A percentile compares a stretch with the other conserved stretches of the same genome.
Evolutionary conservation across 768 basidiomycete species (phyloP).

Genomic region (Cyclocybe cylindracea): DNA sequence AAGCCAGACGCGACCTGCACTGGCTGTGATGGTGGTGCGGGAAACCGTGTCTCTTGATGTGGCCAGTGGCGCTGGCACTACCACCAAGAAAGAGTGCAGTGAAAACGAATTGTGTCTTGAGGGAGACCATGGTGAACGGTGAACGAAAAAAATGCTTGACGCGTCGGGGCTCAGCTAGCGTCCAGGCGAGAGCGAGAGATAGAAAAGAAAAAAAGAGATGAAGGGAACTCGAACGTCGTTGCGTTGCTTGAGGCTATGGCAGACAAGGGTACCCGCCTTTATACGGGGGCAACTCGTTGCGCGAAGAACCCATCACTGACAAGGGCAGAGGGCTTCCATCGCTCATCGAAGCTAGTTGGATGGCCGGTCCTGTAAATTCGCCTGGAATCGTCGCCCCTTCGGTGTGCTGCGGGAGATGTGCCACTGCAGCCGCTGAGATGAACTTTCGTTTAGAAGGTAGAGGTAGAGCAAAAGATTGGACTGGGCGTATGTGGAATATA

Average conservation of each 20-base stretch:
- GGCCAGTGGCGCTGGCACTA: slow-evolving; percentile 11
- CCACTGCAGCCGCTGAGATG: not conserved
- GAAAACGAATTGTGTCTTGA: slow-evolving; percentile 11
- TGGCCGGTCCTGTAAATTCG: slow-evolving; percentile 8
- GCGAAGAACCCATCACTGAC: no score
- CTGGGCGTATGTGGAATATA: no score
- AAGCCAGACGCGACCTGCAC: slow-evolving; percentile 16
- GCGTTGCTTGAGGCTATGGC: no score
- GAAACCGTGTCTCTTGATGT: slow-evolving; percentile 11
- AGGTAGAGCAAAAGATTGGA: slow-evolving; percentile 5
- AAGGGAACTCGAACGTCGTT: no score
- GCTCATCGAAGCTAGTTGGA: slow-evolving; percentile 9
- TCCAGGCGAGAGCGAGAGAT: not conserved
- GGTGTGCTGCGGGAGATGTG: slow-evolving; percentile 7
- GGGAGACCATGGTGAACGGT: slow-evolving; percentile 10
- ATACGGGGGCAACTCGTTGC: no score
- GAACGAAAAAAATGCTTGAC: slow-evolving; percentile 1
- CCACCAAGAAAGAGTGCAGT: slow-evolving; percentile 18
- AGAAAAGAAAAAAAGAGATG: not conserved
- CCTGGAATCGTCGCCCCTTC: slow-evolving; percentile 2
- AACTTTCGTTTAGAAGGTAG: not conserved
- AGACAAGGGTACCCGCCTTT: no score
- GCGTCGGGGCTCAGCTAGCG: slow-evolving; percentile 2
- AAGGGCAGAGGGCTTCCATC: not conserved
- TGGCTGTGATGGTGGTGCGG: slow-evolving; percentile 12